phyloP scores from a whole-genome alignment of 129 eudicot species.

The Saussurea involucrata region DNA sequence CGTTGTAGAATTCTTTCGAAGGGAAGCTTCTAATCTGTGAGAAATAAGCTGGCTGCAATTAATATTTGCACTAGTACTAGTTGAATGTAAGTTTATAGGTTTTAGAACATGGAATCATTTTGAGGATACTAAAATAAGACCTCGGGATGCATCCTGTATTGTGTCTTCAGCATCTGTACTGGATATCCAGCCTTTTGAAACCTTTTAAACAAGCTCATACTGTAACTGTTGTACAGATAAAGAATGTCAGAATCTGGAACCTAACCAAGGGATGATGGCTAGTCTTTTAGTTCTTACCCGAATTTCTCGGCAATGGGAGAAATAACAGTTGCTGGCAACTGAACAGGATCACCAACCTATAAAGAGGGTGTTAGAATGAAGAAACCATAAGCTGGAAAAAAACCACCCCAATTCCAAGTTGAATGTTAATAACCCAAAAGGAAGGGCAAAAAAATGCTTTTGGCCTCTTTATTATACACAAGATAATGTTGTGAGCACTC shows the following conservation, averaged over 20 bases:
- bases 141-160: conserved; percentile 99
- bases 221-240: conserved; percentile 48
- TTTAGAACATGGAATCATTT: background rate
- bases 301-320: conserved; percentile 72
- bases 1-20: conserved; percentile 76
- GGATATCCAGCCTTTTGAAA: conserved; percentile 95
- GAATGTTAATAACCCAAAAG: background rate
- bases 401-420: background rate
- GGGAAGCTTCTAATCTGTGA: conserved; percentile 88
- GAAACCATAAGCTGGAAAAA: background rate
- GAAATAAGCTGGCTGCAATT: background rate
- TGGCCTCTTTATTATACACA: background rate
- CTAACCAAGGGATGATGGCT: background rate
- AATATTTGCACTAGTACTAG: conserved; percentile 2
- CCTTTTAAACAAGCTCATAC: conserved; percentile 93
- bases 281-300: conserved; percentile 52
- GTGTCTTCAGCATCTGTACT: conserved; percentile 92
- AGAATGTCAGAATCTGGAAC: background rate
- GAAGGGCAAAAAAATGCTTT: background rate
- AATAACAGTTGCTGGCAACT: conserved; percentile 95
- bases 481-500: background rate
- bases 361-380: background rate
- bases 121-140: conserved; percentile 24
- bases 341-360: conserved; percentile 99
- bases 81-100: background rate